These are phyloP conservation scores for Pseudogymnoascus sp. DNA, from an alignment of 2,329 filamentous ascomycete species.

Conservation along the genomic window DNA sequence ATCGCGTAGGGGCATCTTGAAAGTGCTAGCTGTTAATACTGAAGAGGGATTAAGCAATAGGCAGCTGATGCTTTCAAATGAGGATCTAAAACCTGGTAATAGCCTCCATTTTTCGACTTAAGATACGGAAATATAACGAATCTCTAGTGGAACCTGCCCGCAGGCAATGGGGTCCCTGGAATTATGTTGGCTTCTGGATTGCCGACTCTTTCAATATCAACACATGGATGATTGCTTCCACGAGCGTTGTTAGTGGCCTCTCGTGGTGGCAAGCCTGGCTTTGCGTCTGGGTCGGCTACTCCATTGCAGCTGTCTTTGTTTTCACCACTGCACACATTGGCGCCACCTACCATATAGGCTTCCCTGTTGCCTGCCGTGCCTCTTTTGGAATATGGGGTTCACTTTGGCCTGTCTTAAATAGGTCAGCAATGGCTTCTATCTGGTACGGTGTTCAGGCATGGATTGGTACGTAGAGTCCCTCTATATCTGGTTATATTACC, in stretches of 20 bases:
- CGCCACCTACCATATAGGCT: slow-evolving; percentile 79
- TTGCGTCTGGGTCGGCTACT: slow-evolving; percentile 83
- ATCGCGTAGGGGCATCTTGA: background rate
- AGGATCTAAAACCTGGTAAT: slow-evolving; percentile 62
- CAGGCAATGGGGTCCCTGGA: slow-evolving; percentile 78
- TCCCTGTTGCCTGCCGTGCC: slow-evolving; percentile 69
- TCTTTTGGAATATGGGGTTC: slow-evolving; percentile 86
- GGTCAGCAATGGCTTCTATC: slow-evolving; percentile 70
- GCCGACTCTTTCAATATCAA: slow-evolving; percentile 83
- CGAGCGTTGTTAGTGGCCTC: slow-evolving; percentile 68
- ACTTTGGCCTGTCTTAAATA: slow-evolving; percentile 82
- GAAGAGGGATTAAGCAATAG: slow-evolving; percentile 70
- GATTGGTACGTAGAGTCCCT: slow-evolving; percentile 41
- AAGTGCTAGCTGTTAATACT: slow-evolving; percentile 56
- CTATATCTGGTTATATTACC: background rate
- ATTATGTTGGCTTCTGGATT: slow-evolving; percentile 84
- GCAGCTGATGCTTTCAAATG: slow-evolving; percentile 80
- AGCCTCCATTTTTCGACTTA: slow-evolving; percentile 14
- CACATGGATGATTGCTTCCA: slow-evolving; percentile 88
- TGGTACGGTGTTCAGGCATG: slow-evolving; percentile 84
- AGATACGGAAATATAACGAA: slow-evolving; percentile 17
- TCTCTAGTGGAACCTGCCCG: slow-evolving; percentile 64
- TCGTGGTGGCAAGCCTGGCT: slow-evolving; percentile 90
- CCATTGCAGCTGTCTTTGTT: slow-evolving; percentile 67
- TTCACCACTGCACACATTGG: slow-evolving; percentile 75